phyloP scores from a whole-genome alignment of 345 rosid species.

The Syzygium aqueum region DNA sequence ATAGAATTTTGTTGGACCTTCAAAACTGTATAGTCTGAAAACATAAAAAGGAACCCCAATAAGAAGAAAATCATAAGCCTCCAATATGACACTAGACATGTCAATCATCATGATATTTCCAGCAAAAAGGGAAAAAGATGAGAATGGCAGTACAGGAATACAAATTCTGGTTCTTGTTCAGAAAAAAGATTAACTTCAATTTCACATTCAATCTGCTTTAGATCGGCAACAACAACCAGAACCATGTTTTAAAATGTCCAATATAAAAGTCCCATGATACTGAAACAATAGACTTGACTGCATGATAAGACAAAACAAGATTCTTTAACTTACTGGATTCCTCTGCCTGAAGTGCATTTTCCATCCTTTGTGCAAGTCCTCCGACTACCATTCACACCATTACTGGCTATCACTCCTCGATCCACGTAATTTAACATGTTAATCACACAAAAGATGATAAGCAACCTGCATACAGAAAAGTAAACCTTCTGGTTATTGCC shows the following conservation, averaged over 20 bases:
- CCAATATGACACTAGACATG: neutral
- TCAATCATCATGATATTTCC: neutral
- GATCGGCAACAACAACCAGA: neutral
- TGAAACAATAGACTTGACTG: neutral
- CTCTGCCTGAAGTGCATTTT: slow-evolving; percentile 60
- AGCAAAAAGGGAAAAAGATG: neutral
- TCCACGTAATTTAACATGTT: slow-evolving; percentile 84
- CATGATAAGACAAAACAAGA: neutral
- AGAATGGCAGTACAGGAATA: neutral
- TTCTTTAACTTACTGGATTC: slow-evolving; percentile 66
- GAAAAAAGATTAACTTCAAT: neutral
- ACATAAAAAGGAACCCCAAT: neutral
- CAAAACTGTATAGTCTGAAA: neutral
- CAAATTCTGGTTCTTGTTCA: neutral
- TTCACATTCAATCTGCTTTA: neutral
- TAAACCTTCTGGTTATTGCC: neutral
- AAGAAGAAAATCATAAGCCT: neutral
- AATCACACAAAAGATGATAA: slow-evolving; percentile 64
- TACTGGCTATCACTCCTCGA: slow-evolving; percentile 94
- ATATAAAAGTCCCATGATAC: neutral
- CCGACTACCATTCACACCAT: slow-evolving; percentile 83
- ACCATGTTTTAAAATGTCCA: neutral
- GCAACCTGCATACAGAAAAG: slow-evolving; percentile 41
- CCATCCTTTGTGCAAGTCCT: slow-evolving; percentile 50
- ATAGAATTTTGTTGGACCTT: neutral